Conservation (phyloP, 306 rosid genomes). For the Gleditsia sinensis region DNA sequence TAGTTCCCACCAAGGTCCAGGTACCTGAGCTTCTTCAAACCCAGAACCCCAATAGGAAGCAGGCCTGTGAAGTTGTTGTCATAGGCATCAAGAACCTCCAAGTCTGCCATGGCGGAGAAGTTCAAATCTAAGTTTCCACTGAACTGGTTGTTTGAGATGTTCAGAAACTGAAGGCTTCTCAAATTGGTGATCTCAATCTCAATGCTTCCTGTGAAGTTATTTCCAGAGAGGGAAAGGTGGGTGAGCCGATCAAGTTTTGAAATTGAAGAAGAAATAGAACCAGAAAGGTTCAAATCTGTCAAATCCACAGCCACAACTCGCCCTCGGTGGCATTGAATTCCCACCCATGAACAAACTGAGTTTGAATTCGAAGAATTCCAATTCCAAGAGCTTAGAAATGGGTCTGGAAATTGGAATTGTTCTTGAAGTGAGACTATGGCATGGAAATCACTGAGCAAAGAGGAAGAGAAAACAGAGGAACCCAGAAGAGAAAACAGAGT, state of each 20-base stretch:
- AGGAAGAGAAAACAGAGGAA: slow-evolving; percentile 51
- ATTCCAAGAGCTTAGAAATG: slow-evolving; percentile 63
- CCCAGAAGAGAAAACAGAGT: slow-evolving; percentile 59
- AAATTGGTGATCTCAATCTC: slow-evolving; percentile 53
- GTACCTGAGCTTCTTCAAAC: slow-evolving; percentile 56
- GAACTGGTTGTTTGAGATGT: slow-evolving; percentile 77
- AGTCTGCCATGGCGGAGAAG: slow-evolving; percentile 50
- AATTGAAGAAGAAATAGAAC: slow-evolving; percentile 64
- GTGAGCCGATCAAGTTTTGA: slow-evolving; percentile 63
- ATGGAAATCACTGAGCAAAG: slow-evolving; percentile 67
- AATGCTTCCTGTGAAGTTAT: slow-evolving; percentile 71
- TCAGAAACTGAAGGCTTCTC: slow-evolving; percentile 60
- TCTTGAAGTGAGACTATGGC: slow-evolving; percentile 55
- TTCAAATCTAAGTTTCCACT: slow-evolving; percentile 65
- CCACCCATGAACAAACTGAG: slow-evolving; percentile 76
- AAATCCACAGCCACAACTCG: slow-evolving; percentile 70
- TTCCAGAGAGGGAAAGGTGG: slow-evolving; percentile 70
- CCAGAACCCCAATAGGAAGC: slow-evolving; percentile 62
- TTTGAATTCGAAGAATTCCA: slow-evolving; percentile 43
- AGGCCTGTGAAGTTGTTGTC: slow-evolving; percentile 71
- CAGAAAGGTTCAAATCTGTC: slow-evolving; percentile 58
- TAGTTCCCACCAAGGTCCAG: slow-evolving; percentile 84
- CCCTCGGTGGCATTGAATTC: slow-evolving; percentile 60
- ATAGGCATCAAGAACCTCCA: slow-evolving; percentile 76
- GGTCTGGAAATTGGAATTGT: slow-evolving; percentile 62